Evolutionary conservation across 2,329 filamentous ascomycete species (phyloP), one percentile per base, ranked within the genome.

Genomic region (Balansia obtecta): DNA sequence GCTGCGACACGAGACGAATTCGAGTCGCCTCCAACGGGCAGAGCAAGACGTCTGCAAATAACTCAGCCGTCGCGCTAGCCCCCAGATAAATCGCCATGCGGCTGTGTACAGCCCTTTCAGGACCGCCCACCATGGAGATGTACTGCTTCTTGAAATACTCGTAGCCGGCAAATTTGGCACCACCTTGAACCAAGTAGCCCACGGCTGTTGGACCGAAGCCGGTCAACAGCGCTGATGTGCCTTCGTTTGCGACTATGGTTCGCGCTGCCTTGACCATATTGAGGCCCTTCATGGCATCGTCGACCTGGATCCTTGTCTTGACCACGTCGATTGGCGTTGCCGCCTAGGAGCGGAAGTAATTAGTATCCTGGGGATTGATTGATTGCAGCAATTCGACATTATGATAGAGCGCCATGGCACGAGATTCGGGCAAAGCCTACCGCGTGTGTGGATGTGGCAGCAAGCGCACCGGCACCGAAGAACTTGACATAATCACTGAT

Each of bases 61-160:
- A 78, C 64, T 86, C 83, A 51, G 82, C 83, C 42, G 76, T 77
- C 18, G 83, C 83, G 63, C 79, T 82, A 50, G 82, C 81, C 57
- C 76, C 79, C 51, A 91, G 80, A 73, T 93, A 93, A 65, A 94
- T 69, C 55, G 71, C 70, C 3, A 73, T 77, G 55, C 74, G 71
- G 53, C 65, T 61, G 12, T 61, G 54, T 18, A 70, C 68, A 39
- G 74, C 73, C 52, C 60, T 63, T 30, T 73, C 71, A 33, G 69
- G 69, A 0, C 71, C 72, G 43, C 73, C 88, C 53, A 86, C 71
- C 52, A 79, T 60, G 67, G 83, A 79, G 69, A 94, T 89, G 66
- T 79, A 83, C 68, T 85, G 80, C 72, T 91, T 85, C 79, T 94
- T 94, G 84, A 94, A 94, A 76, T 88, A 87, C 72, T 94, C 88